Percentiles rank a stretch among this genome's conserved stretches.
phyloP scores from a whole-genome alignment of 768 basidiomycete genomes.

The Cystofilobasidium bisporidii region DNA sequence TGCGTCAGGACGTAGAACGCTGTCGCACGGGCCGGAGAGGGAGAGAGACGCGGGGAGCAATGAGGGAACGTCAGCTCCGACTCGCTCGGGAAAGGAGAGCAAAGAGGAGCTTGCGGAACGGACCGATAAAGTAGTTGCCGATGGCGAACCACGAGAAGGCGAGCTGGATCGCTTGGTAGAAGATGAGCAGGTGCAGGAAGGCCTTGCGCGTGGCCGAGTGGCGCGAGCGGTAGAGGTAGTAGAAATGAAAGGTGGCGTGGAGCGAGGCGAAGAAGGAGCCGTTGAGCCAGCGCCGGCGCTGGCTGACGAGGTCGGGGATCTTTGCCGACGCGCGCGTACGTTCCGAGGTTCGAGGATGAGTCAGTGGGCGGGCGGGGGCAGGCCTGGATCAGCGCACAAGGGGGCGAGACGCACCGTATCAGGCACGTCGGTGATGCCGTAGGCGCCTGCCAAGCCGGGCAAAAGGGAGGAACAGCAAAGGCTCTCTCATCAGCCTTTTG shows the following conservation, averaged over 20 bases:
- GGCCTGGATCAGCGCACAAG: background rate
- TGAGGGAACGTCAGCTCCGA: conserved; percentile 47
- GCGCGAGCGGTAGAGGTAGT: conserved; percentile 67
- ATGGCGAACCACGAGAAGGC: conserved; percentile 90
- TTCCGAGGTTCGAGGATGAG: too few species aligned
- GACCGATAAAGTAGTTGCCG: conserved; percentile 40
- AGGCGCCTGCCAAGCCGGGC: conserved; percentile 46
- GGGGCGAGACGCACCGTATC: conserved; percentile 53
- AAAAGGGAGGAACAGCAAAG: background rate
- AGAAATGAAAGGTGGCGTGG: conserved; percentile 83
- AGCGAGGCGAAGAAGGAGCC: conserved; percentile 97
- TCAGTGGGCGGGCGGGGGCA: background rate
- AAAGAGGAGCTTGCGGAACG: too few species aligned
- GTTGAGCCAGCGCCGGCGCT: conserved; percentile 92
- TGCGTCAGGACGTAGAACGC: conserved; percentile 37
- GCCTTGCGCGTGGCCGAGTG: conserved; percentile 23
- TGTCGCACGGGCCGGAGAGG: conserved; percentile 37
- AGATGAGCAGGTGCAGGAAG: conserved; percentile 26
- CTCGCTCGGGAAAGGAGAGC: too few species aligned
- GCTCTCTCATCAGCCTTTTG: too few species aligned
- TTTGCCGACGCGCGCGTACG: too few species aligned
- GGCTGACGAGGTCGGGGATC: conserved; percentile 88
- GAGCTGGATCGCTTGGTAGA: conserved; percentile 41
- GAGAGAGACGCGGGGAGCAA: conserved; percentile 50
- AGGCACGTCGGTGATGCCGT: conserved; percentile 85